These are phyloP conservation scores for Zizania latifolia DNA, from an alignment of 176 grass and related monocot species.

Conservation along the genomic window DNA sequence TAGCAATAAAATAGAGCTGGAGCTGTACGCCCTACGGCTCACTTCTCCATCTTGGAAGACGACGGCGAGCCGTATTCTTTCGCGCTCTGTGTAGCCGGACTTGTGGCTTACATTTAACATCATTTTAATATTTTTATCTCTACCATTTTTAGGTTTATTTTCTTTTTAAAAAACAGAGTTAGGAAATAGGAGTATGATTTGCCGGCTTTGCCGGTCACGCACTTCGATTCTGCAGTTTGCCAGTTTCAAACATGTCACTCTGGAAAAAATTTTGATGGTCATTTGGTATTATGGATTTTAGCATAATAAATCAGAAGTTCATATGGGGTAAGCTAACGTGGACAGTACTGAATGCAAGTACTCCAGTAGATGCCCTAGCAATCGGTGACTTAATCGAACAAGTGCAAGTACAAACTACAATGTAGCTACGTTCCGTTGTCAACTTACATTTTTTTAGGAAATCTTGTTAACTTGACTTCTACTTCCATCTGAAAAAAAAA, in stretches of 20 bases:
- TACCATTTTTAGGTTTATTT: neutral
- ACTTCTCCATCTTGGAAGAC: constrained; percentile 14
- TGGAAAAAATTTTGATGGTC: neutral
- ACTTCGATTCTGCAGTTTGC: too few relatives aligned
- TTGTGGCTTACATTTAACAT: neutral
- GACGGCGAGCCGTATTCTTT: constrained; percentile 14
- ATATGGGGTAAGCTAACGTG: neutral
- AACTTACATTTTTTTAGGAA: neutral
- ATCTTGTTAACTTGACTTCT: neutral
- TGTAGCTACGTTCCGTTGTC: neutral
- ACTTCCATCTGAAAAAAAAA: too few relatives aligned
- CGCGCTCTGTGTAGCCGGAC: neutral
- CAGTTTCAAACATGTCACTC: neutral
- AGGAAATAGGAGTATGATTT: too few relatives aligned
- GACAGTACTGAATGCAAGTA: too few relatives aligned
- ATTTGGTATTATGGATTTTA: neutral
- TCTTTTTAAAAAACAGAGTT: too few relatives aligned
- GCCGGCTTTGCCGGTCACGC: too few relatives aligned
- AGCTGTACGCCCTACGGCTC: constrained; percentile 22
- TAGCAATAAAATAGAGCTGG: too few relatives aligned
- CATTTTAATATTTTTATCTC: too few relatives aligned
- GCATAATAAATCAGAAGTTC: neutral
- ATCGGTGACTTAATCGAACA: neutral
- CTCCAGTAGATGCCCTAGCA: neutral
- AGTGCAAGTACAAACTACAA: neutral